phyloP scores from a whole-genome alignment of 225 moss, liverwort and hornwort species.

The Asterella californica region DNA sequence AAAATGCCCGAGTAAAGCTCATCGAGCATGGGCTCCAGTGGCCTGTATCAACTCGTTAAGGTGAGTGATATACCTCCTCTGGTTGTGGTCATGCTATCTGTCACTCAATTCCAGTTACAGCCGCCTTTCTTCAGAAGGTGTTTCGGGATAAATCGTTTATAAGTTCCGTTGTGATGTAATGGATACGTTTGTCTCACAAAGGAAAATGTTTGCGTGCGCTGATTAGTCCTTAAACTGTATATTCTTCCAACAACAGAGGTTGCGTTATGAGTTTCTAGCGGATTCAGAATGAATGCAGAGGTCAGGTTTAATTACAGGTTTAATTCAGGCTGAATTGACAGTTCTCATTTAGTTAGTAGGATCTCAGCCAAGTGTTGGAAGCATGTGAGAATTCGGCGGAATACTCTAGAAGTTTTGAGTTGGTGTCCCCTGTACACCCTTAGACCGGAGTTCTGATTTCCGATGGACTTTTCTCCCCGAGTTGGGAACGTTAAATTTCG shows the following conservation, averaged over 20 bases:
- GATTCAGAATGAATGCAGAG: background rate
- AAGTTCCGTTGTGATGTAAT: background rate
- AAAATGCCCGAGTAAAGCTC: background rate
- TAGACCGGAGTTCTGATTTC: background rate
- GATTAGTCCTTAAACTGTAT: background rate
- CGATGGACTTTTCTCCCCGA: background rate
- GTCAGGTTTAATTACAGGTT: background rate
- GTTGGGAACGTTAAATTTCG: background rate
- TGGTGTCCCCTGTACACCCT: background rate
- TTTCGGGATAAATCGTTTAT: background rate
- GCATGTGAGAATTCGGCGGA: background rate
- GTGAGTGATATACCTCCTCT: background rate
- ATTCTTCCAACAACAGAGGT: too few species aligned
- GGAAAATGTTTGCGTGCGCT: background rate
- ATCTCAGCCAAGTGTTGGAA: too few species aligned
- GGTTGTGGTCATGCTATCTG: background rate
- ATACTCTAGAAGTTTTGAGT: background rate
- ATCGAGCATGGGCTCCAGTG: background rate
- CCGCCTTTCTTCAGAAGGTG: background rate
- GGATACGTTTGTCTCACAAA: background rate
- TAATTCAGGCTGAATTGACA: background rate
- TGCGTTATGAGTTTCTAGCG: too few species aligned
- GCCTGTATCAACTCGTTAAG: background rate
- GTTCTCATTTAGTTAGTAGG: too few species aligned
- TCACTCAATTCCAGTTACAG: background rate